Evolutionary conservation across 768 basidiomycete genomes (phyloP).

Genomic region (Lactarius indigo): DNA sequence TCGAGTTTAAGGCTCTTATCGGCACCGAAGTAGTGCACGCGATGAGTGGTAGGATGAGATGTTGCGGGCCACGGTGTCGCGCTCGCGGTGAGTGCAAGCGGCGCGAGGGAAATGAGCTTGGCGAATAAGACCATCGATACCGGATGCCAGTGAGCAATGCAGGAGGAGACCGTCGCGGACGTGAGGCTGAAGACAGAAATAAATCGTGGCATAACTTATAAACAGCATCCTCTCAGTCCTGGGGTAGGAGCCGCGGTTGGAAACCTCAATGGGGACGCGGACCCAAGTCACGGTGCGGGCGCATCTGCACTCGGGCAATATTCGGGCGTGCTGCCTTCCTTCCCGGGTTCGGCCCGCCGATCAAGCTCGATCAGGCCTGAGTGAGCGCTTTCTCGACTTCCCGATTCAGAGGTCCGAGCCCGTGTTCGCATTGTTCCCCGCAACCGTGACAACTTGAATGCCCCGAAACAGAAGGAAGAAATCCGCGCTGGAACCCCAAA

Average conservation of each 20-base stretch:
- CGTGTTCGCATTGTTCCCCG: too few species aligned
- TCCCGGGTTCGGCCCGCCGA: too few species aligned
- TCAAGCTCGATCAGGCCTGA: too few species aligned
- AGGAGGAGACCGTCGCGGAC: neutral
- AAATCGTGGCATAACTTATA: neutral
- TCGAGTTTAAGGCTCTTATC: constrained; percentile 23
- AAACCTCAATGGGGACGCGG: too few species aligned
- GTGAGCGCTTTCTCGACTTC: too few species aligned
- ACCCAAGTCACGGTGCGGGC: too few species aligned
- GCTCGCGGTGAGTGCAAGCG: constrained; percentile 24
- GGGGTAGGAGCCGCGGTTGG: too few species aligned
- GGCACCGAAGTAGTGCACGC: constrained; percentile 25
- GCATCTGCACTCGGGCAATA: too few species aligned
- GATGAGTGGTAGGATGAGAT: constrained; percentile 28
- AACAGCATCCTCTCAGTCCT: neutral
- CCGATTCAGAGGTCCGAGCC: too few species aligned
- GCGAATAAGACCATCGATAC: constrained; percentile 24
- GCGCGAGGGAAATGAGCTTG: constrained; percentile 26
- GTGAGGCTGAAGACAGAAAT: neutral
- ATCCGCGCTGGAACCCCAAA: neutral
- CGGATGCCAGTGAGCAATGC: neutral
- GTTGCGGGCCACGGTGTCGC: constrained; percentile 26
- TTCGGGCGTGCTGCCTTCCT: too few species aligned
- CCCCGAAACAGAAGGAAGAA: neutral
- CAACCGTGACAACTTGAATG: too few species aligned